Conservation (phyloP, 495 filamentous ascomycete genomes). For the Darksidea phi region DNA sequence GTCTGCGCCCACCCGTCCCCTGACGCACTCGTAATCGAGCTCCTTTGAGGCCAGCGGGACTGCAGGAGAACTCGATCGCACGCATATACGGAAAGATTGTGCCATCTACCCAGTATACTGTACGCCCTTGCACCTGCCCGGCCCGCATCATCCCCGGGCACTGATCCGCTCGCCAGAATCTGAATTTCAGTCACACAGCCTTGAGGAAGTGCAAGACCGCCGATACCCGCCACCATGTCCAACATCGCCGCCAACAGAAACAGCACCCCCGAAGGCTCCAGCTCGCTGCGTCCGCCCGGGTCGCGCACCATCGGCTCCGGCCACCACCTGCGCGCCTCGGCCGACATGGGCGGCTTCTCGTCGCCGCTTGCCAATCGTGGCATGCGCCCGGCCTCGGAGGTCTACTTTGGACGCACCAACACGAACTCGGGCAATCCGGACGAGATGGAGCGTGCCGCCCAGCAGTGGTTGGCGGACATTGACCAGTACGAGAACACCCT, state of each 20-base stretch:
- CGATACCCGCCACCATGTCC: conserved; percentile 53
- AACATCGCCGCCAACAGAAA: conserved; percentile 81
- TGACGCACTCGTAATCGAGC: conserved; percentile 39
- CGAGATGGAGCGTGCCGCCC: conserved; percentile 89
- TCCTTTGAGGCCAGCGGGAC: conserved; percentile 93
- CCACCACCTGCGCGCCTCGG: conserved; percentile 89
- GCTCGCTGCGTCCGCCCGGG: conserved; percentile 85
- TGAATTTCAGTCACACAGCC: conserved; percentile 7
- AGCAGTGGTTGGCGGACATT: conserved; percentile 98
- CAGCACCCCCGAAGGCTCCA: conserved; percentile 84
- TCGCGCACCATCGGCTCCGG: conserved; percentile 73
- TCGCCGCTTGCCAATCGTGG: conserved; percentile 69
- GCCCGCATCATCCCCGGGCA: not conserved
- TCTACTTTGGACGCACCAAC: conserved; percentile 74
- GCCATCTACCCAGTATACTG: conserved; percentile 12
- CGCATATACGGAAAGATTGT: conserved; percentile 12
- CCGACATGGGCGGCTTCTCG: conserved; percentile 89
- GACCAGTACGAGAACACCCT: conserved; percentile 96
- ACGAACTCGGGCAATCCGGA: conserved; percentile 68
- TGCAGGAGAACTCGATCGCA: conserved; percentile 67
- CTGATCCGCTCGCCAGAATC: conserved; percentile 28
- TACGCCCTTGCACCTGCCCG: conserved; percentile 7
- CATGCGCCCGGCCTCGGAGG: conserved; percentile 90
- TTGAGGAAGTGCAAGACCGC: not conserved
- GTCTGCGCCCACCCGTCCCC: conserved; percentile 20